A percentile compares a stretch with the other conserved stretches of the same genome.
Evolutionary conservation across 164 flowering plant genomes (phyloP).

Genomic region (Euptelea pleiosperma): DNA sequence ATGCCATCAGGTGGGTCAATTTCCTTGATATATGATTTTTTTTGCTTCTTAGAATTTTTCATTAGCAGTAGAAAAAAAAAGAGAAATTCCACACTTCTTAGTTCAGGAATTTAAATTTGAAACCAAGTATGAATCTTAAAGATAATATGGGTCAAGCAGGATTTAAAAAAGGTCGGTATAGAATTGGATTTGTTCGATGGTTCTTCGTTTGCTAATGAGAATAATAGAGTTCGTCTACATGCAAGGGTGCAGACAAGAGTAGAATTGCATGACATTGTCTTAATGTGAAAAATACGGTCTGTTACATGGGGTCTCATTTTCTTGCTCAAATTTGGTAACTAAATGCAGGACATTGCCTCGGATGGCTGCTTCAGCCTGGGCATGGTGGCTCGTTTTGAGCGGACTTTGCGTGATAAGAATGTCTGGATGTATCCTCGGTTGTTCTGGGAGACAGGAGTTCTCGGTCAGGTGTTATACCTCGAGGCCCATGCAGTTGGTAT

Average conservation of each 20-base stretch:
- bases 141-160: no score
- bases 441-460: conserved; percentile 94
- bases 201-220: no score
- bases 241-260: no score
- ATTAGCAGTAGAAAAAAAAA: no score
- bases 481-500: conserved; percentile 95
- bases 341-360: conserved; percentile 80
- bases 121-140: no score
- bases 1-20: conserved; percentile 75
- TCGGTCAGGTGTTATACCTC: conserved; percentile 88
- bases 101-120: background rate
- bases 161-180: no score
- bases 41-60: no score
- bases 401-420: conserved; percentile 45
- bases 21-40: background rate
- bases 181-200: no score
- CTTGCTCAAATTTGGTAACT: background rate
- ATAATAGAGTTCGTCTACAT: no score
- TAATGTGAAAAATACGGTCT: background rate
- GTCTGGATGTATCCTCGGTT: conserved; percentile 91
- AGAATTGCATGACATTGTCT: no score
- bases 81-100: no score
- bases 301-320: background rate
- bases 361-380: conserved; percentile 98
- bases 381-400: conserved; percentile 80